Evolutionary conservation across 768 basidiomycete genomes (phyloP).

Genomic region (Strobilomyces dryophilus): DNA sequence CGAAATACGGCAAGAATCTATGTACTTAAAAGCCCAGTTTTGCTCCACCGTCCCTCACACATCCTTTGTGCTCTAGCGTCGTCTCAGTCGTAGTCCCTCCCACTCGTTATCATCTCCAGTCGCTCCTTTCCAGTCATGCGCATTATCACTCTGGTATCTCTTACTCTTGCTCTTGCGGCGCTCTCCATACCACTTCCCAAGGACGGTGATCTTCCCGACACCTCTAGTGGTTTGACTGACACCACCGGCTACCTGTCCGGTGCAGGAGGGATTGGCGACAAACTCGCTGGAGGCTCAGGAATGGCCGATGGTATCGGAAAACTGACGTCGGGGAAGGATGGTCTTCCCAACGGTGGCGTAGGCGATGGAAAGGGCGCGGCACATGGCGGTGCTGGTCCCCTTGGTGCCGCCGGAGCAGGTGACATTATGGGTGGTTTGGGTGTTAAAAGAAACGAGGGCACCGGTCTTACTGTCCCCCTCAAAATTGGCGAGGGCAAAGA

Average conservation of each 20-base stretch:
- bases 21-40: too few relatives aligned
- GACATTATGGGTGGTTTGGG: background rate
- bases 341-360: too few relatives aligned
- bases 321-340: background rate
- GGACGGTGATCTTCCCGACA: too few relatives aligned
- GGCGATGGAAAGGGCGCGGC: background rate
- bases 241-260: too few relatives aligned
- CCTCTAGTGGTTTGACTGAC: background rate
- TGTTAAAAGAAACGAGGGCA: too few relatives aligned
- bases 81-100: background rate
- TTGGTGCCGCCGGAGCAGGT: background rate
- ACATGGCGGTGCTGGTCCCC: background rate
- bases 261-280: background rate
- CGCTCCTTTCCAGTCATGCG: slow-evolving; percentile 8
- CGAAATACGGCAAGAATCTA: too few relatives aligned
- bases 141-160: slow-evolving; percentile 6
- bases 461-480: too few relatives aligned
- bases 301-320: background rate
- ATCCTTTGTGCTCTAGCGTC: background rate
- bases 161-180: slow-evolving; percentile 5
- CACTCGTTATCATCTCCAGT: slow-evolving; percentile 6
- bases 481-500: too few relatives aligned
- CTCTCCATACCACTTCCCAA: slow-evolving; percentile 4
- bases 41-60: background rate
- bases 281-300: background rate